Percentiles rank a stretch among this genome's conserved stretches.
These are phyloP conservation scores for Leccinum uliginosum DNA, from an alignment of 768 basidiomycete species.

Conservation along the genomic window DNA sequence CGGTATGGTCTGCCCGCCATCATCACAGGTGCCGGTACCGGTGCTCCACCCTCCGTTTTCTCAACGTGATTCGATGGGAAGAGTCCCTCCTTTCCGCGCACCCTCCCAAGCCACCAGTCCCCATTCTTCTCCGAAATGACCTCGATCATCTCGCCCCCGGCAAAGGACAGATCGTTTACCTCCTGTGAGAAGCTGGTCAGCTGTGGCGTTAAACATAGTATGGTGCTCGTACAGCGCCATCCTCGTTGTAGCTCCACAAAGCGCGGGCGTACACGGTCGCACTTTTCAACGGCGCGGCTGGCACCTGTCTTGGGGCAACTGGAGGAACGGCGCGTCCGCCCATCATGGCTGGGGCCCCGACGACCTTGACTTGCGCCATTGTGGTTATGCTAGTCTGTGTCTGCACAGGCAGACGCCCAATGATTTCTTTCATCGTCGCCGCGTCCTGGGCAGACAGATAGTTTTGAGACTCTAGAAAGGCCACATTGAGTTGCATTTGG, in stretches of 20 bases:
- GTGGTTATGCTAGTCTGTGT: slow-evolving; percentile 16
- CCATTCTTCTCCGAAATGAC: slow-evolving; percentile 74
- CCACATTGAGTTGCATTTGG: slow-evolving; percentile 53
- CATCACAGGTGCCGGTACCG: not conserved
- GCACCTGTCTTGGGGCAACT: slow-evolving; percentile 5
- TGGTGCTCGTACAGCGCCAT: slow-evolving; percentile 40
- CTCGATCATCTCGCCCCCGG: slow-evolving; percentile 70
- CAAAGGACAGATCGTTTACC: slow-evolving; percentile 75
- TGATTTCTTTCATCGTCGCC: slow-evolving; percentile 36
- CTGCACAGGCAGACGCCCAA: slow-evolving; percentile 40
- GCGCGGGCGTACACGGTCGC: slow-evolving; percentile 43
- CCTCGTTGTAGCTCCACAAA: slow-evolving; percentile 64
- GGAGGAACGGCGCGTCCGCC: slow-evolving; percentile 18
- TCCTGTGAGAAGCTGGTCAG: slow-evolving; percentile 47
- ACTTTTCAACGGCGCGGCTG: slow-evolving; percentile 4
- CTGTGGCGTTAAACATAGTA: not conserved
- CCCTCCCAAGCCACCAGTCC: slow-evolving; percentile 83
- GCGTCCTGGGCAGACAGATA: slow-evolving; percentile 50
- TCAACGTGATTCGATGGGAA: slow-evolving; percentile 79
- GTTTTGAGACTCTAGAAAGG: slow-evolving; percentile 53
- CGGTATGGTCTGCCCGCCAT: slow-evolving; percentile 23
- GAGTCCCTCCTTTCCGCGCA: slow-evolving; percentile 62
- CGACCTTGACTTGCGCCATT: slow-evolving; percentile 10
- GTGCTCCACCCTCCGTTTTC: slow-evolving; percentile 34
- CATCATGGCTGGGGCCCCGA: not conserved